These are phyloP conservation scores for apple (Malus domestica) DNA, from an alignment of 306 rosid species.

Conservation along the genomic window ASM211411v1 NC_041804.1:24202001-24202500, in stretches of 20 bases:
- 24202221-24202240: conserved; percentile 23
- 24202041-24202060: neutral
- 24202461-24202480: no score
- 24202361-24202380: no score
- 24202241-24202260: conserved; percentile 11
- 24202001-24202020: neutral
- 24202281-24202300: neutral
- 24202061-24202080: no score
- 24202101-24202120: conserved; percentile 37
- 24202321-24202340: no score
- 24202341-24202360: no score
- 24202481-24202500: no score
- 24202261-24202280: neutral
- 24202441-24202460: no score
- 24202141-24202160: conserved; percentile 87
- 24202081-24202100: no score
- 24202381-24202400: no score
- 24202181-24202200: conserved; percentile 83
- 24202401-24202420: no score
- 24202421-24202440: no score
- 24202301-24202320: no score
- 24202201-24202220: conserved; percentile 99
- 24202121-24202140: conserved; percentile 78
- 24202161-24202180: conserved; percentile 83
- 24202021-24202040: neutral